These are phyloP conservation scores for Sclerotinia nivalis DNA, from an alignment of 2,329 filamentous ascomycete species.

Conservation along the genomic window DNA sequence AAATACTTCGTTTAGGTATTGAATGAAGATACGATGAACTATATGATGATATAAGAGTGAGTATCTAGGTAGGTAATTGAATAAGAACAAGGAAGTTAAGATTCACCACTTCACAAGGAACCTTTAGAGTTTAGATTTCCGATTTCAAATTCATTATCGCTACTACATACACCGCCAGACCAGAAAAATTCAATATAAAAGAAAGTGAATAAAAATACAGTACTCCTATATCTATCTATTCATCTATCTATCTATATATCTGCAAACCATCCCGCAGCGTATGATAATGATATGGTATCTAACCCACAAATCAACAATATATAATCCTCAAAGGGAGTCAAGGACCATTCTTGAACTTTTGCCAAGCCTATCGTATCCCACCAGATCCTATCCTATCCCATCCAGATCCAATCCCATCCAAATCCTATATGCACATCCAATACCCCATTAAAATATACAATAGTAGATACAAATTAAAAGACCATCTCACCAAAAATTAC, in stretches of 20 bases:
- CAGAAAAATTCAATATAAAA: too few species aligned
- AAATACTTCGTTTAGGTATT: too few species aligned
- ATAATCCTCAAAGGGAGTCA: background rate
- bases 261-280: background rate
- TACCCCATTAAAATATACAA: conserved; percentile 5
- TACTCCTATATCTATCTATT: background rate
- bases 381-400: background rate
- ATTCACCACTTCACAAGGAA: too few species aligned
- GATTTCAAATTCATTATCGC: too few species aligned
- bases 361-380: background rate
- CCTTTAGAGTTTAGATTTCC: too few species aligned
- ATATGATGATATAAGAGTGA: too few species aligned
- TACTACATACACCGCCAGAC: too few species aligned
- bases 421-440: background rate
- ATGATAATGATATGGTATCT: background rate
- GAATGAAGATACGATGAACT: too few species aligned
- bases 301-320: background rate
- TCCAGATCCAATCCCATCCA: background rate
- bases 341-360: background rate
- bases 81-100: too few species aligned
- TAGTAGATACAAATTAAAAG: background rate
- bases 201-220: too few species aligned
- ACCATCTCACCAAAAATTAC: background rate
- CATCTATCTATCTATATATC: background rate
- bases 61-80: too few species aligned